Conservation (phyloP, 2,329 filamentous ascomycete genomes). For the Verticillium longisporum region DNA sequence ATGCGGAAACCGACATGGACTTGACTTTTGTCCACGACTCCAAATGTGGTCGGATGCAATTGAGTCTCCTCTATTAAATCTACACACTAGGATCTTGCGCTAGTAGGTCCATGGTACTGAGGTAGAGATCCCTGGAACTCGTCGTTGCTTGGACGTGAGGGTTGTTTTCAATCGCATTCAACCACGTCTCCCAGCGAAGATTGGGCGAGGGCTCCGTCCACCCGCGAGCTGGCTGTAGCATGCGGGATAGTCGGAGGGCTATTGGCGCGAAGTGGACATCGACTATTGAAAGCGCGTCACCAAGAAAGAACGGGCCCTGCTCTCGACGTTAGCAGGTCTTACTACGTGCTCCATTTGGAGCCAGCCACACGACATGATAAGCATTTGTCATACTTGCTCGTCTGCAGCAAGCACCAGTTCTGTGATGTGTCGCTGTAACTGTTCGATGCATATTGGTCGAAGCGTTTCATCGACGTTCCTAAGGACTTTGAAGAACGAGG, state of each 20-base stretch:
- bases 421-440: constrained; percentile 59
- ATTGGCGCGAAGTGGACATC: constrained; percentile 73
- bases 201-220: constrained; percentile 11
- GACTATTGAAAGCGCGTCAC: constrained; percentile 49
- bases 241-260: constrained; percentile 59
- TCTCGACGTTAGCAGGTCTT: neutral
- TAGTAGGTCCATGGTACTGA: constrained; percentile 53
- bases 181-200: constrained; percentile 58
- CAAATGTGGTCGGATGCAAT: neutral
- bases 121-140: constrained; percentile 47
- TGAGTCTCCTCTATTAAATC: neutral
- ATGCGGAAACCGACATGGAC: neutral
- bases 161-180: constrained; percentile 61
- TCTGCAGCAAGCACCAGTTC: constrained; percentile 40
- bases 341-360: neutral
- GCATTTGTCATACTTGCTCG: constrained; percentile 23
- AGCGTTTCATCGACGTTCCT: constrained; percentile 54
- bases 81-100: constrained; percentile 3
- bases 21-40: neutral
- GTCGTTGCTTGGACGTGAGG: constrained; percentile 59
- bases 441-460: constrained; percentile 51
- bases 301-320: constrained; percentile 63
- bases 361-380: neutral
- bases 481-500: constrained; percentile 67
- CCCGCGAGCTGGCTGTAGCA: constrained; percentile 37